phyloP scores from a whole-genome alignment of 345 rosid species.

The Bretschneidera sinensis region DNA sequence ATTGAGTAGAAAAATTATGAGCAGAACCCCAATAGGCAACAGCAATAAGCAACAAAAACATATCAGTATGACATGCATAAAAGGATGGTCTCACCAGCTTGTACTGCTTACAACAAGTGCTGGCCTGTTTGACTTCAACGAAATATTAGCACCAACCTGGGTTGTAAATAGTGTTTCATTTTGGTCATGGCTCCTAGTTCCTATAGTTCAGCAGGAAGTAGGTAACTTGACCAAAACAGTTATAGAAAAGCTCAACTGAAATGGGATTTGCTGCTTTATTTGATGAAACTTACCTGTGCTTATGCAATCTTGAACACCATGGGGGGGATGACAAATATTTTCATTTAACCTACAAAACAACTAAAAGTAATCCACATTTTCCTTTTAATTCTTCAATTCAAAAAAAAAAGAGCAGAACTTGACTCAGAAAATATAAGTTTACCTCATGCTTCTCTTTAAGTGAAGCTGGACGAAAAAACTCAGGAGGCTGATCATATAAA shows the following conservation, averaged over 20 bases:
- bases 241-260: constrained; percentile 8
- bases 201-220: constrained; percentile 20
- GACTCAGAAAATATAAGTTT: constrained; percentile 17
- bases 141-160: constrained; percentile 30
- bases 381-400: constrained; percentile 8
- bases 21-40: too few species aligned
- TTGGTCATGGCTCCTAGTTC: constrained; percentile 22
- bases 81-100: constrained; percentile 65
- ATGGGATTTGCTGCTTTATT: constrained; percentile 10
- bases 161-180: constrained; percentile 65
- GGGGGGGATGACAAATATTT: constrained; percentile 44
- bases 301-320: constrained; percentile 53
- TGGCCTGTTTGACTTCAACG: constrained; percentile 65
- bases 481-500: constrained; percentile 94
- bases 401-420: not conserved
- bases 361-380: constrained; percentile 39
- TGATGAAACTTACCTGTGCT: constrained; percentile 46
- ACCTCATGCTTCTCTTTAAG: constrained; percentile 85
- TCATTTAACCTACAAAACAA: constrained; percentile 75
- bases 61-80: not conserved
- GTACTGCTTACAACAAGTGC: constrained; percentile 98
- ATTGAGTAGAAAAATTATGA: too few species aligned
- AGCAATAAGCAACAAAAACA: too few species aligned
- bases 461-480: constrained; percentile 71
- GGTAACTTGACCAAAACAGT: constrained; percentile 2